Evolutionary conservation across 1,139 yeast genomes (phyloP), one percentile per base, ranked within the genome.

Genomic region (Geotrichum phurueaensis): DNA sequence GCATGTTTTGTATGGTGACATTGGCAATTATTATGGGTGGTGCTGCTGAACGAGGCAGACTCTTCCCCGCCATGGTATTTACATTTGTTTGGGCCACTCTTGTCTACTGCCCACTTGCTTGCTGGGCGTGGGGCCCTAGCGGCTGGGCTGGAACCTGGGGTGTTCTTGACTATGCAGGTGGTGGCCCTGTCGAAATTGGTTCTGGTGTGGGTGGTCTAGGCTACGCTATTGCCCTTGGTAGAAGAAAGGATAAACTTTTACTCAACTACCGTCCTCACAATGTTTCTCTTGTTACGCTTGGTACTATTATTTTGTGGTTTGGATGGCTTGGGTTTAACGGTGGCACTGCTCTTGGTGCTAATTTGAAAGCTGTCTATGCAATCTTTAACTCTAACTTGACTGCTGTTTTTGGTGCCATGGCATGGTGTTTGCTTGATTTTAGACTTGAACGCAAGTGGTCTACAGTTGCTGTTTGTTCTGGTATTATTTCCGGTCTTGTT

Each of bases 101-200:
- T 6, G 98, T 91, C 18, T 94, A 92, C 75, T 88, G 96, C 73
- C 98, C 98, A 0, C 83, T 94, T 25, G 95, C 94, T 4, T 89
- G 85, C 75, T 92, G 98, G 97, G 85, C 89, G 62, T 94, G 98
- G 99, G 87, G 91, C 62, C 70, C 86, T 0, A 85, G 86, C 54
- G 98, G 98, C 52, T 94, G 98, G 98, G 96, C 97, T 50, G 73
- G 70, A 43, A 83, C 79, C 74, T 92, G 96, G 82, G 97, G 96
- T 22, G 98, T 87, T 0, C 79, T 92, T 62, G 99, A 94, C 73
- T 94, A 90, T 74, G 98, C 99, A 39, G 99, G 99, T 49, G 97
- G 97, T 59, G 98, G 98, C 0, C 96, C 97, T 1, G 97, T 94
- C 51, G 98, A 94, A 74, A 89, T 94, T 61, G 82, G 90, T 47